These are phyloP conservation scores for Lasiosphaeria miniovina DNA, from an alignment of 495 filamentous ascomycete genomes.

Conservation along the genomic window DNA sequence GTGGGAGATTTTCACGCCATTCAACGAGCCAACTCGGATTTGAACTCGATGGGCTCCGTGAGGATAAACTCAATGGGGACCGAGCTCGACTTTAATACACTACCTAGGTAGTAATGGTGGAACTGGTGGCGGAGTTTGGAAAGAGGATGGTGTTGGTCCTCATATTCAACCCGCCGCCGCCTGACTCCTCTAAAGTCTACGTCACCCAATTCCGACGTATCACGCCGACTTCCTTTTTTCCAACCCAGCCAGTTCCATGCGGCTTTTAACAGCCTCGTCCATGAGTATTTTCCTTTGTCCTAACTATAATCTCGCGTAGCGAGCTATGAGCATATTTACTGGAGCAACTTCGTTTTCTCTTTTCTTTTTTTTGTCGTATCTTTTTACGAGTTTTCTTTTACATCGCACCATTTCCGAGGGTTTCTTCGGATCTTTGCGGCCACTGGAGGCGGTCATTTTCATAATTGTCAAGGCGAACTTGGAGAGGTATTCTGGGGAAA, in stretches of 20 bases:
- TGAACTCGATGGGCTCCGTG: conserved; percentile 34
- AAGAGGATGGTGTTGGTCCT: not conserved
- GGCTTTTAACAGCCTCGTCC: not conserved
- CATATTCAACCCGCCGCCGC: not conserved
- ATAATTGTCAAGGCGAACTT: no score
- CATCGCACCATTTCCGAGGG: no score
- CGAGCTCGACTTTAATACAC: conserved; percentile 35
- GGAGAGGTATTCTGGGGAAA: no score
- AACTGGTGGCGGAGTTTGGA: conserved; percentile 1
- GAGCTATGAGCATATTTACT: not conserved
- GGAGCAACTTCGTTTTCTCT: not conserved
- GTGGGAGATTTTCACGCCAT: conserved; percentile 48
- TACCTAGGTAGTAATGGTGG: conserved; percentile 28
- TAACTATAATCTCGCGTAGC: no score
- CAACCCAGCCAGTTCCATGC: no score
- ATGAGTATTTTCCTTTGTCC: not conserved
- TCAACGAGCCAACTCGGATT: conserved; percentile 42
- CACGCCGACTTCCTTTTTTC: no score
- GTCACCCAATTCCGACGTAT: no score
- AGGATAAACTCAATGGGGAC: conserved; percentile 31
- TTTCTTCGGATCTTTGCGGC: no score
- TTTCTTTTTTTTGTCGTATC: not conserved
- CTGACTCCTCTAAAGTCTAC: not conserved
- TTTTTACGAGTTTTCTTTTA: not conserved
- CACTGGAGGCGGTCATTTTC: no score